Conservation (phyloP, 768 basidiomycete genomes). For the Kwoniella dejecticola region DNA sequence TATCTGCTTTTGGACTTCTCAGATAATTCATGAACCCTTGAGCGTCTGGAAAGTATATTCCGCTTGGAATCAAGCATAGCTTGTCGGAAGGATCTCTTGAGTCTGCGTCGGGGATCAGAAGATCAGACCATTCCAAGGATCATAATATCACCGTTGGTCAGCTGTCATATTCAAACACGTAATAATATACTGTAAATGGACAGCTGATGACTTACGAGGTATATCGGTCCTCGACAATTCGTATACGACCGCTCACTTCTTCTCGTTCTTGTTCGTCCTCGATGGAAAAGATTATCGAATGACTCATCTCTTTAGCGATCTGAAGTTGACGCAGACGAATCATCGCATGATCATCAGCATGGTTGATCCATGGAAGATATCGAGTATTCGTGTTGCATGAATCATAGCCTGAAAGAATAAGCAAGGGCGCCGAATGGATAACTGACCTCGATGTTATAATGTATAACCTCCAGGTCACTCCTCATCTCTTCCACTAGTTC, state of each 20-base stretch:
- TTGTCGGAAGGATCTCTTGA: slow-evolving; percentile 64
- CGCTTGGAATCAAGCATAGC: slow-evolving; percentile 75
- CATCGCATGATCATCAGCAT: too few relatives aligned
- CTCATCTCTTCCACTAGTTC: slow-evolving; percentile 72
- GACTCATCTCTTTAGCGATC: slow-evolving; percentile 7
- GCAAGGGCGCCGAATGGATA: too few relatives aligned
- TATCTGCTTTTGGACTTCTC: slow-evolving; percentile 1
- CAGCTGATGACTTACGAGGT: slow-evolving; percentile 13
- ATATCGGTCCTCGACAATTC: slow-evolving; percentile 24
- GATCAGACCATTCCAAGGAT: too few relatives aligned
- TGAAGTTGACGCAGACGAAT: background rate
- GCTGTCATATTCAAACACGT: too few relatives aligned
- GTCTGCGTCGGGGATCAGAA: too few relatives aligned
- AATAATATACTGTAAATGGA: too few relatives aligned
- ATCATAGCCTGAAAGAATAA: too few relatives aligned
- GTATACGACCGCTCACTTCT: too few relatives aligned
- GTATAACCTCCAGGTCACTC: slow-evolving; percentile 69
- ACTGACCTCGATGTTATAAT: slow-evolving; percentile 69
- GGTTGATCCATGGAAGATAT: too few relatives aligned
- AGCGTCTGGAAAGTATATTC: slow-evolving; percentile 66
- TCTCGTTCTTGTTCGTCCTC: background rate
- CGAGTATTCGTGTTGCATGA: too few relatives aligned
- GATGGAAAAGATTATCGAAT: background rate
- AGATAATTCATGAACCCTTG: slow-evolving; percentile 69
- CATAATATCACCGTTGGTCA: too few relatives aligned